These are phyloP conservation scores for Adansonia rubrostipa DNA, from an alignment of 441 rosid species.

Conservation along the genomic window DNA sequence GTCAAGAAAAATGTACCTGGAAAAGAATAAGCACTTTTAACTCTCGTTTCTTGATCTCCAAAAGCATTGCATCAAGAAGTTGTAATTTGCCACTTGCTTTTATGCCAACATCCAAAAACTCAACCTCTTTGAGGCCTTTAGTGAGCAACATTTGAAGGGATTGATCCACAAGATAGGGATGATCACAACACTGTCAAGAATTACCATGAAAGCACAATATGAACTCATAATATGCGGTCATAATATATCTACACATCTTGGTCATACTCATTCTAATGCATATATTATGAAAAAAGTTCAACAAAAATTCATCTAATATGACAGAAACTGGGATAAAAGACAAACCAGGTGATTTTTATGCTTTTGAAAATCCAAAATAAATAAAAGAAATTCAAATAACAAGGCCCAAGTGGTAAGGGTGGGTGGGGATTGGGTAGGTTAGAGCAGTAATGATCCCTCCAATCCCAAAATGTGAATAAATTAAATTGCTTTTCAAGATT, in stretches of 20 bases:
- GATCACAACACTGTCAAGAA: slow-evolving; percentile 86
- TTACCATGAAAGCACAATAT: slow-evolving; percentile 24
- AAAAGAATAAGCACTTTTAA: slow-evolving; percentile 77
- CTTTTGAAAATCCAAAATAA: neutral
- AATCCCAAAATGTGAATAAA: neutral
- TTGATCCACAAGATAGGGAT: slow-evolving; percentile 73
- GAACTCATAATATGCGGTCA: slow-evolving; percentile 15
- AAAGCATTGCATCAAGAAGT: slow-evolving; percentile 78
- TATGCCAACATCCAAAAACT: slow-evolving; percentile 71
- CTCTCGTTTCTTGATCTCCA: slow-evolving; percentile 56
- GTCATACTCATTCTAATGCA: slow-evolving; percentile 6
- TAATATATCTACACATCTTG: neutral
- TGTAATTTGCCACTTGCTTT: slow-evolving; percentile 91
- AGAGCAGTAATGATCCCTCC: neutral
- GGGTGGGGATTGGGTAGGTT: neutral
- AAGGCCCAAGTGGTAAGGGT: slow-evolving; percentile 5
- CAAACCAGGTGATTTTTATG: neutral
- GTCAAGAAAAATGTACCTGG: slow-evolving; percentile 57
- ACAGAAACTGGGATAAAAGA: neutral
- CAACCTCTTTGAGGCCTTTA: slow-evolving; percentile 42
- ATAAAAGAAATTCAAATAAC: neutral
- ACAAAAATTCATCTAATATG: neutral
- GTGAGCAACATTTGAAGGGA: slow-evolving; percentile 43
- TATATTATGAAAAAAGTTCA: neutral
- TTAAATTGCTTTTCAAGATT: slow-evolving; percentile 9